Percentiles rank a stretch among this genome's conserved stretches.
Evolutionary conservation across 805 yeast genomes (phyloP).

Genomic region (Teunomyces funiuensis): DNA sequence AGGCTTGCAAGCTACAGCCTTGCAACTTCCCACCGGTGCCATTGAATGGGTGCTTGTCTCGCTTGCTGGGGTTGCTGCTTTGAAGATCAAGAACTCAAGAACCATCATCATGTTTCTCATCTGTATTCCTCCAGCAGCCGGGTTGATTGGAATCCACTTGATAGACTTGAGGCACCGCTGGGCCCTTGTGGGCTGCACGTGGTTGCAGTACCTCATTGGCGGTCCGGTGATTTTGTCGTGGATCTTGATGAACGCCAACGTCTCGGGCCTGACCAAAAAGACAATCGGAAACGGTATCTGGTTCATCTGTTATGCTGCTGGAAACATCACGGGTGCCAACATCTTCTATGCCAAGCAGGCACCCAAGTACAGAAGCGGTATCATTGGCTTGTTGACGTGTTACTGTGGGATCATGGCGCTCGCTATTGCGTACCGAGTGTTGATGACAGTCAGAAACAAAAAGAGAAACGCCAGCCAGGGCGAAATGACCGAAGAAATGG

Average conservation of each 20-base stretch:
- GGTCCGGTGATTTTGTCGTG: conserved; percentile 29
- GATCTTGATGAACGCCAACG: conserved; percentile 23
- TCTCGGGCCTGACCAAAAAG: conserved; percentile 25
- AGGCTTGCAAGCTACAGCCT: conserved; percentile 42
- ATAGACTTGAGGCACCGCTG: conserved; percentile 19
- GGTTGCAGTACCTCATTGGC: conserved; percentile 30
- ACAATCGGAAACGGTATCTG: conserved; percentile 21
- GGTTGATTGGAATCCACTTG: conserved; percentile 24
- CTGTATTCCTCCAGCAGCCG: conserved; percentile 24
- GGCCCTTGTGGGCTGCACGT: conserved; percentile 31
- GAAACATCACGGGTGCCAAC: conserved; percentile 29
- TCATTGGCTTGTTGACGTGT: conserved; percentile 22
- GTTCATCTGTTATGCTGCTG: conserved; percentile 27
- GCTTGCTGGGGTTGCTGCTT: conserved; percentile 35
- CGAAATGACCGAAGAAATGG: conserved; percentile 25
- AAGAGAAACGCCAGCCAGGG: conserved; percentile 44
- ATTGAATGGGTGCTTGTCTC: conserved; percentile 54
- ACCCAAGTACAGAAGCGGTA: conserved; percentile 25
- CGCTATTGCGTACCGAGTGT: conserved; percentile 28
- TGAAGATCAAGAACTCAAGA: conserved; percentile 19
- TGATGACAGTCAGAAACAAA: conserved; percentile 55
- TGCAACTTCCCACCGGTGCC: conserved; percentile 52
- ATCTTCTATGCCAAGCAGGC: conserved; percentile 23
- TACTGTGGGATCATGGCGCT: conserved; percentile 22
- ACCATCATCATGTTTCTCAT: conserved; percentile 15